phyloP scores from a whole-genome alignment of 2,329 filamentous ascomycete species.

The Dothideomycetes sp. region DNA sequence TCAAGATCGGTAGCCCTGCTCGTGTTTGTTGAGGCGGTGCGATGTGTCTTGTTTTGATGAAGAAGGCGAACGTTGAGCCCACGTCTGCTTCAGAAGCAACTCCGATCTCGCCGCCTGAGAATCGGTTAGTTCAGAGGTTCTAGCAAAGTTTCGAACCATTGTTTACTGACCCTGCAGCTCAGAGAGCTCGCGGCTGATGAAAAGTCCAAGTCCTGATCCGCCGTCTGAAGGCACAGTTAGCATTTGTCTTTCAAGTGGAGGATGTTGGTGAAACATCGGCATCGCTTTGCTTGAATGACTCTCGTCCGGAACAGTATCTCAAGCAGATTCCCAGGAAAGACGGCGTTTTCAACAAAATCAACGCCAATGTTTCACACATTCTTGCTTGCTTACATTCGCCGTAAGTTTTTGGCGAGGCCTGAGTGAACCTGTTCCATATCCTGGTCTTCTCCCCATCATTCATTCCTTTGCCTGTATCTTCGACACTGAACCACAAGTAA shows the following conservation, averaged over 20 bases:
- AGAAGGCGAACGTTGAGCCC: constrained; percentile 60
- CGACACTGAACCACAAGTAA: constrained; percentile 18
- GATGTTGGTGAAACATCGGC: too few species aligned
- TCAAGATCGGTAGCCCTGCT: neutral
- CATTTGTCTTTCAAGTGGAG: too few species aligned
- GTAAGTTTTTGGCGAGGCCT: constrained; percentile 58
- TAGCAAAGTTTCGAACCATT: too few species aligned
- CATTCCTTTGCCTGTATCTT: constrained; percentile 29
- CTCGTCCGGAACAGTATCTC: too few species aligned
- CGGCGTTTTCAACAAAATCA: too few species aligned
- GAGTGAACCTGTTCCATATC: constrained; percentile 61
- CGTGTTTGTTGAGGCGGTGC: neutral
- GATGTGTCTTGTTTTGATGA: constrained; percentile 46
- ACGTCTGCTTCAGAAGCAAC: constrained; percentile 49
- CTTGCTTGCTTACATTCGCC: too few species aligned
- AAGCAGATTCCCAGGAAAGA: too few species aligned
- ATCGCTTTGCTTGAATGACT: too few species aligned
- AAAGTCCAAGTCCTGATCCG: constrained; percentile 60
- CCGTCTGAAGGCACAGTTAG: too few species aligned
- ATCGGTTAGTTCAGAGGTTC: too few species aligned
- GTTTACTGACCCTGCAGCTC: too few species aligned
- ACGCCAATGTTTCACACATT: too few species aligned
- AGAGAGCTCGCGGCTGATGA: constrained; percentile 58
- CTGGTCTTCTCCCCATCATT: constrained; percentile 30
- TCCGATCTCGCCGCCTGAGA: constrained; percentile 63